Evolutionary conservation across 257 asterid species (phyloP).

Genomic region (Salvia rosmarinus): DNA sequence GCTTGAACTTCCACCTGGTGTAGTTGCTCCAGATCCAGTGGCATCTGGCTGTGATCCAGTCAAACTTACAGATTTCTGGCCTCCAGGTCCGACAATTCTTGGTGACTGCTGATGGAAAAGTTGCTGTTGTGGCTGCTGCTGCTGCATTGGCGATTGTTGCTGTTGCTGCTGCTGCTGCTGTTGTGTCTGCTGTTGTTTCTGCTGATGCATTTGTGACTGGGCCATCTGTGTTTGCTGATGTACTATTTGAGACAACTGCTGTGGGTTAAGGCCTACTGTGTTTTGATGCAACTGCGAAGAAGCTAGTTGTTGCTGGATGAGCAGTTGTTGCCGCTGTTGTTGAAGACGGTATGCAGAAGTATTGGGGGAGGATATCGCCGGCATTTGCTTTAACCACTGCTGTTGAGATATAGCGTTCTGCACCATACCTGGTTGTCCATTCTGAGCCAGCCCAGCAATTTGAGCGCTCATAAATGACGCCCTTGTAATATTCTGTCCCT

Average conservation of each 20-base stretch:
- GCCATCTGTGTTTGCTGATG: constrained; percentile 78
- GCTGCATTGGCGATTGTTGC: too few relatives aligned
- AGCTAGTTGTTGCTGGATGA: constrained; percentile 67
- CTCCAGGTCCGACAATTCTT: constrained; percentile 58
- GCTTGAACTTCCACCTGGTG: constrained; percentile 95
- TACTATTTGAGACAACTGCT: constrained; percentile 75
- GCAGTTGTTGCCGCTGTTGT: constrained; percentile 50
- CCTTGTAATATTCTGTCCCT: constrained; percentile 74
- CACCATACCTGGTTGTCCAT: constrained; percentile 72
- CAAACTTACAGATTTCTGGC: constrained; percentile 81
- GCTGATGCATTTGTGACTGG: constrained; percentile 63
- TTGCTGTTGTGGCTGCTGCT: constrained; percentile 48
- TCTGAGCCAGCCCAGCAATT: constrained; percentile 75
- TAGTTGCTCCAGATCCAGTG: constrained; percentile 83
- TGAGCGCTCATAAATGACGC: constrained; percentile 70
- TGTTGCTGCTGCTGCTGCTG: constrained; percentile 45
- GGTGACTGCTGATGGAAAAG: constrained; percentile 70
- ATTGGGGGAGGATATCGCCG: constrained; percentile 70
- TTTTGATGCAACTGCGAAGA: constrained; percentile 68
- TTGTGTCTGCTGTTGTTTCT: constrained; percentile 50
- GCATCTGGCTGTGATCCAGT: constrained; percentile 95
- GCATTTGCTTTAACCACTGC: constrained; percentile 88
- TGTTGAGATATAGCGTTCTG: constrained; percentile 72
- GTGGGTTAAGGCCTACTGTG: constrained; percentile 61
- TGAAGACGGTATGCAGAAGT: constrained; percentile 71